Conservation (phyloP, 805 yeast genomes). For the Ogataea pilisensis region DNA sequence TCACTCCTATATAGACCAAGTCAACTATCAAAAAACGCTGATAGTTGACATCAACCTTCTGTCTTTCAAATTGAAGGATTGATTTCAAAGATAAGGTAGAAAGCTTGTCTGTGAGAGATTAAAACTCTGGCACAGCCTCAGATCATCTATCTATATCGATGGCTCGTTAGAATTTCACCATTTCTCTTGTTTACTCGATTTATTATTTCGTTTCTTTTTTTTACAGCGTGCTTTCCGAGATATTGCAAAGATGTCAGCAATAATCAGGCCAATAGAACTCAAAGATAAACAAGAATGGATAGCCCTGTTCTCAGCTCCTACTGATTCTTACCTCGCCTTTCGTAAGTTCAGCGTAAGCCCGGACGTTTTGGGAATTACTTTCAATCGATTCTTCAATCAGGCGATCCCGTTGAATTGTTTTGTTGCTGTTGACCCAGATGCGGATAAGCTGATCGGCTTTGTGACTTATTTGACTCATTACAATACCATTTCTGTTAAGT, state of each 20-base stretch:
- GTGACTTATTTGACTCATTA: slow-evolving; percentile 44
- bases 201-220: too few species aligned
- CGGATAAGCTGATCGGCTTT: slow-evolving; percentile 41
- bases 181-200: too few species aligned
- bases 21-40: too few species aligned
- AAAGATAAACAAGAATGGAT: slow-evolving; percentile 41
- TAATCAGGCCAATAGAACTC: slow-evolving; percentile 37
- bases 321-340: slow-evolving; percentile 37
- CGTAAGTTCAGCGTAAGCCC: slow-evolving; percentile 35
- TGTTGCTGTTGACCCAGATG: slow-evolving; percentile 37
- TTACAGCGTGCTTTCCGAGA: too few species aligned
- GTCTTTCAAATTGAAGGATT: too few species aligned
- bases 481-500: slow-evolving; percentile 43
- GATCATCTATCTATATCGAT: too few species aligned
- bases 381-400: slow-evolving; percentile 40
- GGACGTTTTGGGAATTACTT: slow-evolving; percentile 38
- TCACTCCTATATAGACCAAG: too few species aligned
- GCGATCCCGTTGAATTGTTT: slow-evolving; percentile 41
- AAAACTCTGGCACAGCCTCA: too few species aligned
- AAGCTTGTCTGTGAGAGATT: too few species aligned
- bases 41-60: too few species aligned
- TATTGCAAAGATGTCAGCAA: slow-evolving; percentile 9
- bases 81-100: too few species aligned
- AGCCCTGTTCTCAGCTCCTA: slow-evolving; percentile 37
- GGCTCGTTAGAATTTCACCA: too few species aligned